Base-by-base conservation (phyloP, 805 yeast genomes). In the Wickerhamiella musiphila region DNA sequence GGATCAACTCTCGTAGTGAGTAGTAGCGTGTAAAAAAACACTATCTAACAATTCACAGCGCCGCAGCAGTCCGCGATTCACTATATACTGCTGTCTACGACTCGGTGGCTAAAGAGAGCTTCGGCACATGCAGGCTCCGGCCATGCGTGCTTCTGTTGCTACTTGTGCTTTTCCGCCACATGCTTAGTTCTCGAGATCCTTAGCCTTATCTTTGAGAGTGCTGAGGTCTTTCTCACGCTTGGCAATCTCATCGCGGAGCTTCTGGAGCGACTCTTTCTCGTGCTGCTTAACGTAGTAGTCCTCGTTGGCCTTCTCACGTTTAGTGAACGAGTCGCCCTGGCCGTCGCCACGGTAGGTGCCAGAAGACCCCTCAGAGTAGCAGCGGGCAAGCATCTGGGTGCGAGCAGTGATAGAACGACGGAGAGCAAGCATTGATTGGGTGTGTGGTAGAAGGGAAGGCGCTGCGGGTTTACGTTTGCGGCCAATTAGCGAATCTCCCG, bases 221-320 rank as follows among this genome's bases (percentile, higher is more conserved):
- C 39, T 41, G 15, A 46, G 38, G 36, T 46, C 47, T 41, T 45
- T 36, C 45, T 49, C 50, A 35, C 49, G 48, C 33, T 37, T 28
- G 24, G 36, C 38, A 31, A 51, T 43, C 47, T 49, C 53, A 23
- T 34, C 41, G 34, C 43, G 46, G 33, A 45, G 90, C 60, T 77
- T 65, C 56, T 74, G 70, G 55, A 83, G 65, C 50, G 76, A 69
- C 54, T 77, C 82, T 56, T 65, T 76, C 53, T 75, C 77, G 65
- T 86, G 94, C 53, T 78, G 93, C 61, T 81, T 74, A 60, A 71
- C 79, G 58, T 83, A 65, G 63, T 73, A 84, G 48, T 77, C 82
- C 64, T 86, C 98, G 53, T 73, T 74, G 41, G 94, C 94, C 60
- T 70, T 76, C 66, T 90, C 98, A 56, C 93, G 83, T 56, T 83